Conservation (phyloP, 306 rosid species). For the Cyclanthera cordifolia region DNA sequence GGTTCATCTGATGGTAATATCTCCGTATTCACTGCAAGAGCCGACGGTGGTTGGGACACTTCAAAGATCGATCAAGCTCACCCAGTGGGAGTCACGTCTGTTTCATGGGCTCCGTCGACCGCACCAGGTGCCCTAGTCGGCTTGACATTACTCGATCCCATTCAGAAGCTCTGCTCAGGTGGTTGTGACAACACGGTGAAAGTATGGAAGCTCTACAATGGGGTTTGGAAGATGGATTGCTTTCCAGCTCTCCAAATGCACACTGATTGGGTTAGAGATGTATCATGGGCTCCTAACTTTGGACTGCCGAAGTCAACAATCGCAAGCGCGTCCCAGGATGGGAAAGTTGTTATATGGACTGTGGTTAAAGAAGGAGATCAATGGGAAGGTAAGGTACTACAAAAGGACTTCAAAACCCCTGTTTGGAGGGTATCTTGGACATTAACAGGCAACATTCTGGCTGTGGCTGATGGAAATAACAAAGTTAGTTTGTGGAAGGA, state of each 20-base stretch:
- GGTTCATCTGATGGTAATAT: slow-evolving; percentile 82
- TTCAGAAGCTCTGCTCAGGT: slow-evolving; percentile 77
- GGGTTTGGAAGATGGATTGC: slow-evolving; percentile 76
- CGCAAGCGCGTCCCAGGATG: slow-evolving; percentile 74
- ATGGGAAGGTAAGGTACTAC: slow-evolving; percentile 69
- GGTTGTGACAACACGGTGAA: slow-evolving; percentile 80
- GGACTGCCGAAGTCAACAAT: slow-evolving; percentile 78
- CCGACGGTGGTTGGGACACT: slow-evolving; percentile 74
- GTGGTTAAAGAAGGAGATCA: slow-evolving; percentile 69
- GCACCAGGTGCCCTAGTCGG: slow-evolving; percentile 71
- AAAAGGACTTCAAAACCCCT: slow-evolving; percentile 58
- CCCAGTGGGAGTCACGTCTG: slow-evolving; percentile 83
- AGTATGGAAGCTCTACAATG: slow-evolving; percentile 58
- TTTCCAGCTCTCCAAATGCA: slow-evolving; percentile 82
- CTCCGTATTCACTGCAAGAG: slow-evolving; percentile 56
- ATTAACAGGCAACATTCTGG: slow-evolving; percentile 66
- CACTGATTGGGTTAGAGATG: slow-evolving; percentile 74
- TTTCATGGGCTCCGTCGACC: slow-evolving; percentile 85
- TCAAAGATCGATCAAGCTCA: slow-evolving; percentile 67
- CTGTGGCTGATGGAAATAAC: slow-evolving; percentile 80
- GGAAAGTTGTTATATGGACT: slow-evolving; percentile 66
- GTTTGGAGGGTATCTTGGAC: slow-evolving; percentile 92
- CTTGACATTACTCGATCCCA: slow-evolving; percentile 65
- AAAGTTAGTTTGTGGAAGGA: slow-evolving; percentile 73
- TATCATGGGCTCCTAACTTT: slow-evolving; percentile 85